Percentiles rank a stretch among this genome's conserved stretches.
Evolutionary conservation across 2,329 filamentous ascomycete species (phyloP).

Genomic region (Xenoacremonium recifei): DNA sequence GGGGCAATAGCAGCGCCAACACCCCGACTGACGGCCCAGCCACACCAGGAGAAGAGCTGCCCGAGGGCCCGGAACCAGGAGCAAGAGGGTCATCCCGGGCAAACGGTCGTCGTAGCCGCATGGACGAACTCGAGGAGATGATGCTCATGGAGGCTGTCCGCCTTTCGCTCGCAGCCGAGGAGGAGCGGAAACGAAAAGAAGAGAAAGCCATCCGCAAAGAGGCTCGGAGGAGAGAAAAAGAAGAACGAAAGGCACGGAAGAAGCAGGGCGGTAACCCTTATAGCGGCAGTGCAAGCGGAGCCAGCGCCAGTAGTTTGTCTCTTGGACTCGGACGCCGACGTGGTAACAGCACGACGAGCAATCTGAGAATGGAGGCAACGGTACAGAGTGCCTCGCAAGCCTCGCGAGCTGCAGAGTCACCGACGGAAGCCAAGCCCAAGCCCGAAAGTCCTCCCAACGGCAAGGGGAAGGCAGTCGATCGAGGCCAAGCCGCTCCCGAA

Average conservation of each 20-base stretch:
- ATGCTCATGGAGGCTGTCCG: slow-evolving; percentile 99
- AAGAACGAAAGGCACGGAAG: slow-evolving; percentile 74
- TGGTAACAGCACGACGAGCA: slow-evolving; percentile 59
- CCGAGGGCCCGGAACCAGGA: slow-evolving; percentile 23
- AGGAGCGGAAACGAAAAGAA: slow-evolving; percentile 85
- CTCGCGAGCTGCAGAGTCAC: slow-evolving; percentile 21
- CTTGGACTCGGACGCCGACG: slow-evolving; percentile 58
- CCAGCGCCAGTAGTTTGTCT: slow-evolving; percentile 64
- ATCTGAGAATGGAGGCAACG: slow-evolving; percentile 56
- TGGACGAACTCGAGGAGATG: slow-evolving; percentile 92
- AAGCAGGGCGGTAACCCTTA: slow-evolving; percentile 48
- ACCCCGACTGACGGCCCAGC: slow-evolving; percentile 24
- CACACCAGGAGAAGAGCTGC: slow-evolving; percentile 5
- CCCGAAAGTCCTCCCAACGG: slow-evolving; percentile 34
- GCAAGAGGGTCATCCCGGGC: slow-evolving; percentile 21
- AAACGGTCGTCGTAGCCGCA: slow-evolving; percentile 46
- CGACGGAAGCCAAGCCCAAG: slow-evolving; percentile 22
- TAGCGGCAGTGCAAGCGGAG: slow-evolving; percentile 35
- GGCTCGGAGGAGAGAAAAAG: slow-evolving; percentile 81
- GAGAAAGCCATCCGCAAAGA: slow-evolving; percentile 59
- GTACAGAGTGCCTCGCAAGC: slow-evolving; percentile 42
- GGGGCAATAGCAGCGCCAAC: slow-evolving; percentile 33
- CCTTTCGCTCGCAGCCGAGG: slow-evolving; percentile 85
- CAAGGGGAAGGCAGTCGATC: slow-evolving; percentile 72
- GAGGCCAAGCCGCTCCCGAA: slow-evolving; percentile 42